Conservation (phyloP, 2,329 filamentous ascomycete genomes). For the Lachnellula suecica region DNA sequence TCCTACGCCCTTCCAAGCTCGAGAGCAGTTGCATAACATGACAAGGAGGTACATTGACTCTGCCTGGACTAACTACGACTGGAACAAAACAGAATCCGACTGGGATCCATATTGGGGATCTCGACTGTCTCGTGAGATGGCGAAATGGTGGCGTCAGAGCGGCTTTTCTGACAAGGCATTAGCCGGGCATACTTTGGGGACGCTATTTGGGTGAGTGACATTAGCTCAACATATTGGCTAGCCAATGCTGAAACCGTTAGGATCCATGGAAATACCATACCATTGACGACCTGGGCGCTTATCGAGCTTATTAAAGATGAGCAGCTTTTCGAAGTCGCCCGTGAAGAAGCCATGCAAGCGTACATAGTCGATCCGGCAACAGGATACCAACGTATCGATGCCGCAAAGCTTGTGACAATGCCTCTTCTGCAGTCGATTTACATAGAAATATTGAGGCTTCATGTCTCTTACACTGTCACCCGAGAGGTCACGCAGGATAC, state of each 20-base stretch:
- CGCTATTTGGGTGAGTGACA: conserved; percentile 13
- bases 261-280: conserved; percentile 19
- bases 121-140: conserved; percentile 5
- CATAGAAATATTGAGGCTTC: conserved; percentile 11
- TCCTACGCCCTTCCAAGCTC: conserved; percentile 1
- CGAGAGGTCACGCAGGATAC: conserved; percentile 9
- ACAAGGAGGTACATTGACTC: conserved; percentile 10
- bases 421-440: conserved; percentile 14
- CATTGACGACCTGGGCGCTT: conserved; percentile 15
- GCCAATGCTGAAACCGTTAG: conserved; percentile 5
- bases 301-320: conserved; percentile 15
- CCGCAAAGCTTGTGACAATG: conserved; percentile 9
- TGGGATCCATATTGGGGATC: conserved; percentile 19
- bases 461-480: conserved; percentile 10
- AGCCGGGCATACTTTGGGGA: conserved; percentile 10
- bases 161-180: conserved; percentile 4
- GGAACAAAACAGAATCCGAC: conserved; percentile 3
- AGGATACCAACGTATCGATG: conserved; percentile 9
- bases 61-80: conserved; percentile 7
- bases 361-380: neutral
- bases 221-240: neutral
- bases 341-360: conserved; percentile 4
- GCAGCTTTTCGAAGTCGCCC: conserved; percentile 10
- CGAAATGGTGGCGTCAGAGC: conserved; percentile 1
- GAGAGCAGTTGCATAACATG: conserved; percentile 12